These are phyloP conservation scores for Pachysolen tannophilus DNA, from an alignment of 805 yeast species.

Conservation along the genomic window DNA sequence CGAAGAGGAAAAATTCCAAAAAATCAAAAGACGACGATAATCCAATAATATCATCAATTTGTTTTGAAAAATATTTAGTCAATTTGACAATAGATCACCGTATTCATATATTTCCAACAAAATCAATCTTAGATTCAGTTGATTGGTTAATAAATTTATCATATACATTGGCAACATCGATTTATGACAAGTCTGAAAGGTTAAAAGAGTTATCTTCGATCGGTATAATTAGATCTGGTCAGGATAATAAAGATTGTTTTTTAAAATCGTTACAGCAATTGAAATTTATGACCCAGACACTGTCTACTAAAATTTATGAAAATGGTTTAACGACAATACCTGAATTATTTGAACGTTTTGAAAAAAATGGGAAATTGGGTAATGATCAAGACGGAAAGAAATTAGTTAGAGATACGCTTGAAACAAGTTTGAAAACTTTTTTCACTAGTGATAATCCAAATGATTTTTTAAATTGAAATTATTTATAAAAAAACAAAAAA, in stretches of 20 bases:
- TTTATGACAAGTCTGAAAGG: constrained; percentile 48
- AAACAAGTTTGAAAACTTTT: neutral
- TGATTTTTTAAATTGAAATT: constrained; percentile 24
- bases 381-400: neutral
- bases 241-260: constrained; percentile 36
- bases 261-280: constrained; percentile 45
- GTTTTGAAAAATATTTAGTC: constrained; percentile 30
- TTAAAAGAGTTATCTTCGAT: constrained; percentile 47
- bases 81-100: constrained; percentile 38
- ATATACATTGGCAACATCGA: constrained; percentile 42
- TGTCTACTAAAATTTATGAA: constrained; percentile 36
- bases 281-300: constrained; percentile 45
- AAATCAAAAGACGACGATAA: neutral
- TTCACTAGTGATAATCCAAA: constrained; percentile 42
- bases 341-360: constrained; percentile 5
- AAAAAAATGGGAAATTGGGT: neutral
- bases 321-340: constrained; percentile 33
- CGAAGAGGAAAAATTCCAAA: neutral
- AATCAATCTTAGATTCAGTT: constrained; percentile 35
- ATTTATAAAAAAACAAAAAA: no score
- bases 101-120: constrained; percentile 42
- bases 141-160: constrained; percentile 52
- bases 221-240: constrained; percentile 47
- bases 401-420: neutral
- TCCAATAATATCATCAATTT: constrained; percentile 4